These are phyloP conservation scores for Candida sp. DNA, from an alignment of 1,139 yeast species.

Conservation along the genomic window DNA sequence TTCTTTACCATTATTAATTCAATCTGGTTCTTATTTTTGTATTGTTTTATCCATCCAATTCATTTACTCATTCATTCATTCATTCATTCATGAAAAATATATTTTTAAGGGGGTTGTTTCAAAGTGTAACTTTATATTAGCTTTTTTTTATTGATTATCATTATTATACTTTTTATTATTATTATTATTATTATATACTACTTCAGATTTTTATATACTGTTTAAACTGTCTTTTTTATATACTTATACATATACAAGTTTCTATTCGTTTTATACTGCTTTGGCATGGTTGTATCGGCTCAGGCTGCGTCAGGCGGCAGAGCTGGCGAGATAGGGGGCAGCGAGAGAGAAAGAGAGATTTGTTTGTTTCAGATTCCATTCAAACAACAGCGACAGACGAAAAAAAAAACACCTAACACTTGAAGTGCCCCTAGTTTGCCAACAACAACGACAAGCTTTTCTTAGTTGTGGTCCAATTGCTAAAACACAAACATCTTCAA, in stretches of 20 bases:
- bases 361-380: no score
- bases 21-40: background rate
- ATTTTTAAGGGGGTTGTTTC: constrained; percentile 6
- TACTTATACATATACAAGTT: constrained; percentile 5
- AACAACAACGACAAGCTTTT: no score
- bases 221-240: constrained; percentile 3
- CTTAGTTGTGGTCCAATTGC: background rate
- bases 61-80: background rate
- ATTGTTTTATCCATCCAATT: background rate
- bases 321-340: no score
- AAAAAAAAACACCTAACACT: no score
- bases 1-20: background rate
- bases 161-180: background rate
- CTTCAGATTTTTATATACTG: background rate
- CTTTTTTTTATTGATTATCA: constrained; percentile 6
- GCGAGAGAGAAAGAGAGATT: no score
- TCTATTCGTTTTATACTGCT: background rate
- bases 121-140: constrained; percentile 9
- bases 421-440: no score
- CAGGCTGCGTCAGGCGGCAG: background rate
- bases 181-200: constrained; percentile 1
- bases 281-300: background rate
- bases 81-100: constrained; percentile 3
- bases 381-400: no score
- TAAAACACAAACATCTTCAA: background rate